A percentile compares a stretch with the other conserved stretches of the same genome.
Evolutionary conservation across 2,329 filamentous ascomycete genomes (phyloP).

Genomic region (Cercospora zeae-maydis): DNA sequence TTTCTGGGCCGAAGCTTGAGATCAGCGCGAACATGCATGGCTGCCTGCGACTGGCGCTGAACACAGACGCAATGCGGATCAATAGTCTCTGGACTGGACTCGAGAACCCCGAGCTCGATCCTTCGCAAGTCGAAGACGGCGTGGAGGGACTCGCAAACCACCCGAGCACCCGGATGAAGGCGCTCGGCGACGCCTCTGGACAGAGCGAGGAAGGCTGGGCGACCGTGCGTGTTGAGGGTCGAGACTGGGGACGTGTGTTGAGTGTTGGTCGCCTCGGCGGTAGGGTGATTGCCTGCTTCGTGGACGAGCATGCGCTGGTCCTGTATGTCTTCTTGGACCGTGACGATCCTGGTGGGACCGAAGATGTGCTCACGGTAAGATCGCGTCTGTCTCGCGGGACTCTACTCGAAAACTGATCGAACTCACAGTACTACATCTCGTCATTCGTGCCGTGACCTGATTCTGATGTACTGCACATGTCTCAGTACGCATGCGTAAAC

Average conservation of each 20-base stretch:
- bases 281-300: constrained; percentile 87
- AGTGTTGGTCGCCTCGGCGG: constrained; percentile 87
- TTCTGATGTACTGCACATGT: neutral
- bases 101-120: constrained; percentile 83
- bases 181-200: constrained; percentile 51
- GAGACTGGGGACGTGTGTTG: constrained; percentile 91
- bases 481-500: neutral
- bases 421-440: constrained; percentile 54
- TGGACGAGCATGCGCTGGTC: constrained; percentile 74
- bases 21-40: constrained; percentile 94
- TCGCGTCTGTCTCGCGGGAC: neutral
- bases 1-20: constrained; percentile 64
- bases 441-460: constrained; percentile 42
- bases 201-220: constrained; percentile 81
- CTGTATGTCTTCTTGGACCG: constrained; percentile 77
- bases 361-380: constrained; percentile 72
- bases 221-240: constrained; percentile 83
- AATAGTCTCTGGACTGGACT: constrained; percentile 81
- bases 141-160: constrained; percentile 69
- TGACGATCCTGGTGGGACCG: constrained; percentile 65
- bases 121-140: constrained; percentile 64
- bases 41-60: constrained; percentile 71
- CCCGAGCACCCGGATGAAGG: constrained; percentile 74
- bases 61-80: constrained; percentile 80
- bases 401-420: constrained; percentile 19